A percentile compares a stretch with the other conserved stretches of the same genome.
These are phyloP conservation scores for Melampsora abietis-canadensis DNA, from an alignment of 1,284 basidiomycete species.

Conservation along the genomic window DNA sequence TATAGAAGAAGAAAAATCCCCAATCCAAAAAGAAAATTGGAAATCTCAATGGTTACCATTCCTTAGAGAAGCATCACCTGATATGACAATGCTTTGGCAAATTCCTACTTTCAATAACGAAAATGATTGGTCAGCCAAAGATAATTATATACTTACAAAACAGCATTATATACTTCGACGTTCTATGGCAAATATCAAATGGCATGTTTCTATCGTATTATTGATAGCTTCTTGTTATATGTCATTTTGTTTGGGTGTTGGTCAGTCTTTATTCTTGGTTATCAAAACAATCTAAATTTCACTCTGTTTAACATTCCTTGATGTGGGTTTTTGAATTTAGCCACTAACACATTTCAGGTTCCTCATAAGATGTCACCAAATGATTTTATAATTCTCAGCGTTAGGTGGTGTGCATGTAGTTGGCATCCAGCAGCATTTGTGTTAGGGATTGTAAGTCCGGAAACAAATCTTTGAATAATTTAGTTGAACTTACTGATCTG, in stretches of 20 bases:
- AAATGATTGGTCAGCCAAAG: not conserved
- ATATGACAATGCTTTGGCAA: not conserved
- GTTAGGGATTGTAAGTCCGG: not conserved
- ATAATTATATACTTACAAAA: not conserved
- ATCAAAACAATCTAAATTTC: not conserved
- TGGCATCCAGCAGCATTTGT: constrained; percentile 1
- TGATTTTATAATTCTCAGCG: not conserved
- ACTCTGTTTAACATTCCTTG: not conserved
- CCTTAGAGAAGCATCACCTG: too few relatives aligned
- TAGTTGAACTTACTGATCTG: not conserved
- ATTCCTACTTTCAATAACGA: not conserved
- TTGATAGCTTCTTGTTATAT: not conserved
- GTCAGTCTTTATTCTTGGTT: not conserved
- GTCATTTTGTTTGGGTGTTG: not conserved
- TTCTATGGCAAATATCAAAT: not conserved
- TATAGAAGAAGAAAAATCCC: not conserved
- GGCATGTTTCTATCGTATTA: not conserved
- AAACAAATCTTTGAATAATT: not conserved
- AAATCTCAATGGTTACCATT: too few relatives aligned
- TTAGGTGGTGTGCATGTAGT: not conserved
- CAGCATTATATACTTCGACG: not conserved
- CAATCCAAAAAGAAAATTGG: not conserved
- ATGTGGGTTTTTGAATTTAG: not conserved
- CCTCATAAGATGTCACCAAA: not conserved
- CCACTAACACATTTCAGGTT: not conserved